phyloP scores from a whole-genome alignment of 2,329 filamentous ascomycete genomes.

The Penicillium sp. region DNA sequence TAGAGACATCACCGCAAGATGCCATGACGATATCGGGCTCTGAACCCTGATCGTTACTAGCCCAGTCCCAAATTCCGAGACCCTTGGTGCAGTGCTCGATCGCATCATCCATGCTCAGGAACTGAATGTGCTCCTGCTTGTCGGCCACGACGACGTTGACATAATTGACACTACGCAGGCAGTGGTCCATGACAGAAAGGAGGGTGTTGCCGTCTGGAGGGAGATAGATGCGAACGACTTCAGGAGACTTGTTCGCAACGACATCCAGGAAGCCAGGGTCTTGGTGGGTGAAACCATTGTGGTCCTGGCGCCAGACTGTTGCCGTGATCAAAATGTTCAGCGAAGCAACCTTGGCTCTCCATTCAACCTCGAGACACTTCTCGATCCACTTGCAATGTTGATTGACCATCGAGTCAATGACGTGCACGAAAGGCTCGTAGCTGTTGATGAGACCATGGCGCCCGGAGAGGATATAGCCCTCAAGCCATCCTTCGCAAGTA shows the following conservation, averaged over 20 bases:
- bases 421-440: constrained; percentile 82
- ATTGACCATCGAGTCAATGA: constrained; percentile 86
- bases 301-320: constrained; percentile 81
- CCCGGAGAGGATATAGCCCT: constrained; percentile 77
- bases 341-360: constrained; percentile 74
- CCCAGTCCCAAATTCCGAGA: constrained; percentile 78
- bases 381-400: constrained; percentile 87
- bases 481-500: constrained; percentile 79
- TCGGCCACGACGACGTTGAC: constrained; percentile 82
- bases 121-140: constrained; percentile 80
- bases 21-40: constrained; percentile 80
- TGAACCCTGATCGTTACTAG: constrained; percentile 70
- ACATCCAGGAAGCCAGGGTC: constrained; percentile 82
- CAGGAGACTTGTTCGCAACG: constrained; percentile 78
- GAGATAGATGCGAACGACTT: constrained; percentile 80
- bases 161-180: constrained; percentile 74
- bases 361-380: constrained; percentile 79
- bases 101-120: constrained; percentile 74
- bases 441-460: constrained; percentile 78
- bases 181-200: constrained; percentile 77
- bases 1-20: constrained; percentile 75
- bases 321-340: constrained; percentile 81
- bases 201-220: constrained; percentile 81
- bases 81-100: constrained; percentile 79
- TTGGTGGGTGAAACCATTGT: constrained; percentile 84